Base-by-base conservation (phyloP, 495 filamentous ascomycete genomes). In the Penicillium daleae region DNA sequence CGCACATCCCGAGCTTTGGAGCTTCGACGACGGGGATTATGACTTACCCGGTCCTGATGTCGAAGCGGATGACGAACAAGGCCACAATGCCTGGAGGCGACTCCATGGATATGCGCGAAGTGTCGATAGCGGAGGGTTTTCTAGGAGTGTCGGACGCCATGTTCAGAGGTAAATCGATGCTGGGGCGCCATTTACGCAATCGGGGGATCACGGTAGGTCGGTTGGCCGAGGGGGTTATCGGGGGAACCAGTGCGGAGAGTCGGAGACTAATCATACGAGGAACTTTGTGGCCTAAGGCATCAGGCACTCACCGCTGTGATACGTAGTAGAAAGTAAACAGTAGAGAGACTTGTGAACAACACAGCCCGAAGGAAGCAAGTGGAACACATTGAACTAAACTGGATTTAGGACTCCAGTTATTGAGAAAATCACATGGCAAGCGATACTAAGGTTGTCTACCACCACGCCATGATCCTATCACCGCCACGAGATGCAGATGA, bases 61-160 rank as follows among this genome's bases (percentile, higher is more conserved):
- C 92, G 79, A 96, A 96, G 70, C 87, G 83, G 70, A 94, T 92
- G 55, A 93, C 81, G 78, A 96, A 96, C 48, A 93, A 78, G n/a
- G 91, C 92, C 29, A 85, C 87, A 68, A 96, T 87, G 59, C 88
- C 87, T 57, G 92, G 92, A 19, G 78, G 79, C 64, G 75, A 75
- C 54, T 82, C 79, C 58, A 75, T 71, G 58, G 71, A 44, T 55
- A 70, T 66, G 61, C 73, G 74, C 60, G 76, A 70, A 56, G 76
- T 60, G 57, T 78, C 76, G 55, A 79, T 71, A 42, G 68, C 70
- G 64, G 71, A 55, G 57, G 72, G 67, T 56, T 72, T 75, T 50
- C 65, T 70, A 71, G 67, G 52, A 51, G 71, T 64, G 56, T 74
- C 69, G 49, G 67, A 65, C 52, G 70, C 67, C 74, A 80, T 80